Evolutionary conservation across 1,284 basidiomycete genomes (phyloP).

Genomic region (Gastroboletus turbinatus): DNA sequence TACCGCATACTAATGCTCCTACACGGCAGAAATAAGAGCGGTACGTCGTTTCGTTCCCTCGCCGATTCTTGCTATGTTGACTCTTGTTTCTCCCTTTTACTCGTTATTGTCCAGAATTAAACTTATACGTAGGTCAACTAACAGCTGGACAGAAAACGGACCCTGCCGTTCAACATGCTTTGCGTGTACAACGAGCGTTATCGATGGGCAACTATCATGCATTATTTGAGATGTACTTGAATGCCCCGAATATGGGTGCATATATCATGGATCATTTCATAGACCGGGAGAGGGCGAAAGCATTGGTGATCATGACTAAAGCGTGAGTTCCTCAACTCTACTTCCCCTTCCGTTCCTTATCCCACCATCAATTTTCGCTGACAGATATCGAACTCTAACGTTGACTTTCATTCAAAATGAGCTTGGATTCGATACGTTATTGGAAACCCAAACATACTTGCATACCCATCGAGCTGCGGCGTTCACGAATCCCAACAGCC

Average conservation of each 20-base stretch:
- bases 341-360: not conserved
- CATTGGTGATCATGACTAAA: conserved; percentile 88
- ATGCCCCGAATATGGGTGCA: conserved; percentile 94
- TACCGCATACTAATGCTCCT: conserved; percentile 97
- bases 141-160: conserved; percentile 85
- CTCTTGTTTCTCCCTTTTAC: not conserved
- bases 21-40: conserved; percentile 92
- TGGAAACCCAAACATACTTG: conserved; percentile 73
- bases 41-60: conserved; percentile 45
- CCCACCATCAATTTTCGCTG: conserved; percentile 2
- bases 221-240: conserved; percentile 84
- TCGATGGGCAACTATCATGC: conserved; percentile 93
- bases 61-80: conserved; percentile 3
- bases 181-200: conserved; percentile 84
- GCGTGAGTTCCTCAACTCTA: conserved; percentile 57
- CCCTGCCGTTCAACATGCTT: conserved; percentile 82
- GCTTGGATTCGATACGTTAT: conserved; percentile 77
- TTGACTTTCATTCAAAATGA: conserved; percentile 78
- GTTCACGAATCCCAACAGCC: conserved; percentile 64
- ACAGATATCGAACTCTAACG: conserved; percentile 79
- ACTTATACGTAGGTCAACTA: conserved; percentile 94
- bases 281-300: conserved; percentile 85
- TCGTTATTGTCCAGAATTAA: conserved; percentile 67
- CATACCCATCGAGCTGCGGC: conserved; percentile 64
- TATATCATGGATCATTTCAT: conserved; percentile 99